Conservation (phyloP, 1,284 basidiomycete species). For the Tylopilus sp. region DNA sequence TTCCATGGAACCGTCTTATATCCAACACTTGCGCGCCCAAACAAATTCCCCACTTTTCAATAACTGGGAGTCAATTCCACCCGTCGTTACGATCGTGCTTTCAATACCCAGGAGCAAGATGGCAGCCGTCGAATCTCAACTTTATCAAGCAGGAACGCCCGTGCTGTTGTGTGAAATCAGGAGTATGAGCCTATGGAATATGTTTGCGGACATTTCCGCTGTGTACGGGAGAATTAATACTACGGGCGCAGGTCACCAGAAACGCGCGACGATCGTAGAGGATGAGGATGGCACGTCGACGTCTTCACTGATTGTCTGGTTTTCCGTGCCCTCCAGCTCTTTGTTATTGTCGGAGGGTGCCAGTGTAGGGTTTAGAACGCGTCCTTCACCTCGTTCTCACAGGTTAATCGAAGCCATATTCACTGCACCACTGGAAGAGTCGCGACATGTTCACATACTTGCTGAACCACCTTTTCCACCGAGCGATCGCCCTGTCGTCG, state of each 20-base stretch:
- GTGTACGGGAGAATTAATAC: constrained; percentile 47
- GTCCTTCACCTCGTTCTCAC: no score
- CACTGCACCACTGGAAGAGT: no score
- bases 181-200: constrained; percentile 38
- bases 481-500: no score
- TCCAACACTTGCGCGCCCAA: constrained; percentile 18
- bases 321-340: no score
- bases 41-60: constrained; percentile 25
- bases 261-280: no score
- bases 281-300: no score
- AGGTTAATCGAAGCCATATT: no score
- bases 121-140: constrained; percentile 20
- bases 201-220: constrained; percentile 49
- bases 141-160: constrained; percentile 46
- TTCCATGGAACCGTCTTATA: constrained; percentile 26
- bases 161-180: constrained; percentile 49
- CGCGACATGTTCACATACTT: no score
- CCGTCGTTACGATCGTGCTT: constrained; percentile 35
- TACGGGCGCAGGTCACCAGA: constrained; percentile 6
- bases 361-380: no score
- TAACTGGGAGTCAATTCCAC: constrained; percentile 33
- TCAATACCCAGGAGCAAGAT: constrained; percentile 35
- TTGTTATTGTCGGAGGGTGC: no score
- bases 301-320: no score
- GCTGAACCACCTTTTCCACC: no score